Conservation (phyloP, 345 rosid species). For the Syzygium grande region DNA sequence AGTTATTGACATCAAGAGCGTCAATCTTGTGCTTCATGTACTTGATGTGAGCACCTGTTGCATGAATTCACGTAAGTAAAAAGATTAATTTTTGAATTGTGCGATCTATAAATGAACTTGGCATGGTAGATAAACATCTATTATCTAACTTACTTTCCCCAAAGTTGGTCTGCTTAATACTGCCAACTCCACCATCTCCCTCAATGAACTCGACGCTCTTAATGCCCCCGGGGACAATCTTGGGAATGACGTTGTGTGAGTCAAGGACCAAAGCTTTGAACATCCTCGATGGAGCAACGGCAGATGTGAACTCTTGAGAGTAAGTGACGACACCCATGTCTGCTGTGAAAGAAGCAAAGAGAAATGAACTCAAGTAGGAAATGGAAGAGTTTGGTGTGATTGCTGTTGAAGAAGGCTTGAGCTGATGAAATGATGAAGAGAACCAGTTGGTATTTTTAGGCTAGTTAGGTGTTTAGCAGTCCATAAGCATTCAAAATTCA, state of each 20-base stretch:
- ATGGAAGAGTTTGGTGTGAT: neutral
- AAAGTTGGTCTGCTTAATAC: constrained; percentile 2
- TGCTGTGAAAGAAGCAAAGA: neutral
- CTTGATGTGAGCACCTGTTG: neutral
- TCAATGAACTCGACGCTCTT: neutral
- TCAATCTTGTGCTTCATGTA: constrained; percentile 1
- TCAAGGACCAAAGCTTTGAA: constrained; percentile 2
- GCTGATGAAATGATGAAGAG: neutral
- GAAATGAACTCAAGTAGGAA: neutral
- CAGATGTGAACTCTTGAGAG: neutral
- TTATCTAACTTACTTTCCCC: neutral
- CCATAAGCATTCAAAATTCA: neutral
- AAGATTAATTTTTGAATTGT: neutral
- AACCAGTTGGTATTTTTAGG: neutral
- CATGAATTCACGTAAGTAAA: neutral
- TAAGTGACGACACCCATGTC: neutral
- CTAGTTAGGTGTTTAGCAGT: neutral
- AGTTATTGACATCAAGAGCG: neutral
- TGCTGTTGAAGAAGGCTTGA: neutral
- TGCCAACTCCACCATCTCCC: neutral
- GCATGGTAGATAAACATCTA: neutral
- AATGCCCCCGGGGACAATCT: neutral
- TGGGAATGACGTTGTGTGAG: neutral
- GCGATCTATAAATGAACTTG: rapidly evolving
- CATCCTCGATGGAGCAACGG: neutral